These are phyloP conservation scores for Tarenaya hassleriana DNA, from an alignment of 345 rosid species.

Conservation along the genomic window DNA sequence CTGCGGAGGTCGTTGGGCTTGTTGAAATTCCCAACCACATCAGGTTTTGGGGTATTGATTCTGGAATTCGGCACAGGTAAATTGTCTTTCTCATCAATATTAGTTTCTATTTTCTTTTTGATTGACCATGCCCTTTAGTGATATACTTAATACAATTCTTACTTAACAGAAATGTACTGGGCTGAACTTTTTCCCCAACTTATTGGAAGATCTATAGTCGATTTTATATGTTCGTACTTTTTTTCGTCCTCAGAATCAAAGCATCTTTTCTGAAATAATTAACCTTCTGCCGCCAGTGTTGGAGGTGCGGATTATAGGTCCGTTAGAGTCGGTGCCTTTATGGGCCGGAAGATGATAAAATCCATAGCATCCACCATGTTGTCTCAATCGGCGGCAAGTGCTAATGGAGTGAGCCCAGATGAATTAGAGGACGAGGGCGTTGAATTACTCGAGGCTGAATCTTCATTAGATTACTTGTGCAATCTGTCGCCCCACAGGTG, in stretches of 20 bases:
- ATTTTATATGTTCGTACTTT: background rate
- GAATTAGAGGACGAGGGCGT: conserved; percentile 64
- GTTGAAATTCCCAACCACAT: conserved; percentile 92
- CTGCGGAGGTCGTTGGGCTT: conserved; percentile 92
- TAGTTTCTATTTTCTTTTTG: background rate
- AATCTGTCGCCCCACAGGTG: conserved; percentile 95
- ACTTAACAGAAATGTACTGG: too few species aligned
- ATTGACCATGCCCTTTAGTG: too few species aligned
- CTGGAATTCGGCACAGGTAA: conserved; percentile 98
- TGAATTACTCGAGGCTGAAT: conserved; percentile 63
- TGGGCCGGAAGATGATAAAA: conserved; percentile 85
- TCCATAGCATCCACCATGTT: conserved; percentile 55
- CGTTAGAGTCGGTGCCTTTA: conserved; percentile 93
- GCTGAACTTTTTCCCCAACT: too few species aligned
- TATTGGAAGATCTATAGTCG: too few species aligned
- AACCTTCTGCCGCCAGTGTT: conserved; percentile 40
- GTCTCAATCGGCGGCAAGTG: conserved; percentile 42
- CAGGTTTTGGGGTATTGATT: conserved; percentile 98
- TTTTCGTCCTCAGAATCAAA: background rate
- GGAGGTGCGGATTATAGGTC: conserved; percentile 99
- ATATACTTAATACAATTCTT: too few species aligned
- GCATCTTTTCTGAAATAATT: conserved; percentile 9
- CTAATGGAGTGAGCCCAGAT: conserved; percentile 44
- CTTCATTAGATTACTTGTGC: conserved; percentile 85
- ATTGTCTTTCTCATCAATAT: background rate